Conservation (phyloP, 208 protist genomes). For the Herpetomonas tarakana region DNA sequence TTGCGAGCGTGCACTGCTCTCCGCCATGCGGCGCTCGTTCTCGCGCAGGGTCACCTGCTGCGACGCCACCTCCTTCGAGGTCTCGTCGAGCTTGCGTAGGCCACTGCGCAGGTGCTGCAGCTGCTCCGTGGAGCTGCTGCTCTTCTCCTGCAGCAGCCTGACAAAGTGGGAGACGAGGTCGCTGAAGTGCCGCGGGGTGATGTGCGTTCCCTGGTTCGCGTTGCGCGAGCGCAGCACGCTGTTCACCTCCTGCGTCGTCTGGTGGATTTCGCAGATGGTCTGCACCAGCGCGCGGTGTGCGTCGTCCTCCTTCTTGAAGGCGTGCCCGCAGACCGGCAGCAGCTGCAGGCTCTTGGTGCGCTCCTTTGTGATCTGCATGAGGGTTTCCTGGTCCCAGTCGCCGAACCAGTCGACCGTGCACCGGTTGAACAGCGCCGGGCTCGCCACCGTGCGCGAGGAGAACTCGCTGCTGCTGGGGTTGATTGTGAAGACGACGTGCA, state of each 20-base stretch:
- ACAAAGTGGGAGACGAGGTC: slow-evolving; percentile 97
- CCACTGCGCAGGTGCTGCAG: slow-evolving; percentile 96
- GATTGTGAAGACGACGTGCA: slow-evolving; percentile 99
- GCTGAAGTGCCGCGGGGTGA: slow-evolving; percentile 98
- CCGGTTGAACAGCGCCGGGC: slow-evolving; percentile 99
- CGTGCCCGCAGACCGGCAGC: slow-evolving; percentile 42
- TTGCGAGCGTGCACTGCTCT: slow-evolving; percentile 74
- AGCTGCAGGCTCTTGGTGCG: slow-evolving; percentile 92
- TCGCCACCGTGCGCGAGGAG: slow-evolving; percentile 92
- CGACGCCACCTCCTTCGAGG: slow-evolving; percentile 84
- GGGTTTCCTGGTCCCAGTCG: slow-evolving; percentile 95
- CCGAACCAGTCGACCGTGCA: slow-evolving; percentile 99
- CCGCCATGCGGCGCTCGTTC: slow-evolving; percentile 77
- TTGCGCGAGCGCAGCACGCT: slow-evolving; percentile 53
- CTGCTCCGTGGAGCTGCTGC: slow-evolving; percentile 91
- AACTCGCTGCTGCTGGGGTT: slow-evolving; percentile 98
- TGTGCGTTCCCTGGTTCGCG: slow-evolving; percentile 89
- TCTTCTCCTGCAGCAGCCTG: slow-evolving; percentile 93
- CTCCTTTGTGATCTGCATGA: slow-evolving; percentile 92
- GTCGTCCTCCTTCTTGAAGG: slow-evolving; percentile 41
- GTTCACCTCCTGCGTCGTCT: slow-evolving; percentile 87
- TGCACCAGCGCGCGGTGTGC: slow-evolving; percentile 77
- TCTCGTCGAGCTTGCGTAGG: slow-evolving; percentile 92
- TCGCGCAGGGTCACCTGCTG: slow-evolving; percentile 81
- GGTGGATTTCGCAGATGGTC: slow-evolving; percentile 92